Conservation (phyloP, 2,329 filamentous ascomycete genomes). For the Fonsecaea nubica region DNA sequence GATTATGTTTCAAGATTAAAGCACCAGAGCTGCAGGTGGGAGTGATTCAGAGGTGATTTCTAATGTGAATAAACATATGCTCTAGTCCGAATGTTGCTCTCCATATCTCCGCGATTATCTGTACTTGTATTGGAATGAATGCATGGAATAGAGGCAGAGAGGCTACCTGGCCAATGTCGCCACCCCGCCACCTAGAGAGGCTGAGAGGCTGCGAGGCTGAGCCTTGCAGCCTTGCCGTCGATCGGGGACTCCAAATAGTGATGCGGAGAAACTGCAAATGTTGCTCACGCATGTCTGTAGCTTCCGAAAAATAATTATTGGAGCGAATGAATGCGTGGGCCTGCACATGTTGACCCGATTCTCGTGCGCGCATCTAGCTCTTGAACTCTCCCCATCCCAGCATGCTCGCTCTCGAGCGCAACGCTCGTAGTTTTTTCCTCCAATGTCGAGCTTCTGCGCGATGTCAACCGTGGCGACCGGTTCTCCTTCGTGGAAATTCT, state of each 20-base stretch:
- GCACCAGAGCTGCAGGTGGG: too few relatives aligned
- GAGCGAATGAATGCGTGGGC: not conserved
- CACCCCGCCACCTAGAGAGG: not conserved
- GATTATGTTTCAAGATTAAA: not conserved
- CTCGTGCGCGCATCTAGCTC: not conserved
- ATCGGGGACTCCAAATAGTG: not conserved
- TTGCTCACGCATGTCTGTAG: not conserved
- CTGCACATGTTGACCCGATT: not conserved
- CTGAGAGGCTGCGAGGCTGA: not conserved
- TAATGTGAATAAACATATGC: not conserved
- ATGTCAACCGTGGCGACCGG: constrained; percentile 6
- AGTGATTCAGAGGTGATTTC: not conserved
- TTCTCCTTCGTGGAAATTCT: not conserved
- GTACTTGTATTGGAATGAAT: not conserved
- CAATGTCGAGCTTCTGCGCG: constrained; percentile 34
- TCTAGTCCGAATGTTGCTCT: too few relatives aligned
- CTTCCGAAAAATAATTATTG: not conserved
- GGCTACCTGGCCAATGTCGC: not conserved
- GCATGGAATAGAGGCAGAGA: not conserved
- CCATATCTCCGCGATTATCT: not conserved
- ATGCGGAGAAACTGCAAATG: constrained; percentile 14
- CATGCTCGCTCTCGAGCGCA: constrained; percentile 32
- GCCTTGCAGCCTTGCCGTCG: constrained; percentile 5
- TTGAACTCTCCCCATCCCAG: not conserved
- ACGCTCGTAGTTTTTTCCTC: constrained; percentile 34